Conservation (phyloP, 2,329 filamentous ascomycete genomes). For the Harringtonia aguacate region DNA sequence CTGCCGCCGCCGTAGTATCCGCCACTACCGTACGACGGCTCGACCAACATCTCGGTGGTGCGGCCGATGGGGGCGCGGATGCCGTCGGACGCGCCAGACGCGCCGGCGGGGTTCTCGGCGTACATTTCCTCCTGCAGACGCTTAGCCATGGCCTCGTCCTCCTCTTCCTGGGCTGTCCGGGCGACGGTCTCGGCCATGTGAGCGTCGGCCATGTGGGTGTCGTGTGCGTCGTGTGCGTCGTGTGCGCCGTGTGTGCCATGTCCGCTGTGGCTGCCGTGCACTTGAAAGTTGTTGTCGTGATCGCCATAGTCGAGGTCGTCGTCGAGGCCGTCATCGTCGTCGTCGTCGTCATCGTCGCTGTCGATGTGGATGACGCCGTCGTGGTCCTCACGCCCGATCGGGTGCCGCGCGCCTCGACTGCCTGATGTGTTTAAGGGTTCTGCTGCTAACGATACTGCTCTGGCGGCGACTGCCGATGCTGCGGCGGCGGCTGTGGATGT, state of each 20-base stretch:
- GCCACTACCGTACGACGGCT: constrained; percentile 52
- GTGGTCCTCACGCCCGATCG: constrained; percentile 36
- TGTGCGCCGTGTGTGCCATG: constrained; percentile 29
- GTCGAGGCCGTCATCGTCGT: constrained; percentile 26
- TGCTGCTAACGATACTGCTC: neutral
- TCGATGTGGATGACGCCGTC: constrained; percentile 62
- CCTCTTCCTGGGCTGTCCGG: constrained; percentile 54
- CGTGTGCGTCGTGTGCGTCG: constrained; percentile 28
- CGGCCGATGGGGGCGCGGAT: constrained; percentile 85
- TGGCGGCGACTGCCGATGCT: constrained; percentile 1
- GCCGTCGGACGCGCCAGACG: constrained; percentile 30
- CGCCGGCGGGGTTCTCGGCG: constrained; percentile 17
- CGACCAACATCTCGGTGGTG: constrained; percentile 85
- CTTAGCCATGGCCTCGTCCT: constrained; percentile 88
- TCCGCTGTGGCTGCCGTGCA: constrained; percentile 25
- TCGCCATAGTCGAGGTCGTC: constrained; percentile 17
- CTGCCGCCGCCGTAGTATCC: constrained; percentile 12
- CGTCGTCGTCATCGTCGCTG: constrained; percentile 58
- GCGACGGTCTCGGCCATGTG: constrained; percentile 28
- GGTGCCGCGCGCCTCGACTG: neutral
- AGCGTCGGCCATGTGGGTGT: constrained; percentile 29
- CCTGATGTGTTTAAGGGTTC: constrained; percentile 5
- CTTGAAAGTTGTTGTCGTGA: constrained; percentile 6
- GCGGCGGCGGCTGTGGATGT: constrained; percentile 21
- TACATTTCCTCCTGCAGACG: constrained; percentile 90